Conservation (phyloP, 2,329 filamentous ascomycete species). For the Ophiostoma tasmaniense region DNA sequence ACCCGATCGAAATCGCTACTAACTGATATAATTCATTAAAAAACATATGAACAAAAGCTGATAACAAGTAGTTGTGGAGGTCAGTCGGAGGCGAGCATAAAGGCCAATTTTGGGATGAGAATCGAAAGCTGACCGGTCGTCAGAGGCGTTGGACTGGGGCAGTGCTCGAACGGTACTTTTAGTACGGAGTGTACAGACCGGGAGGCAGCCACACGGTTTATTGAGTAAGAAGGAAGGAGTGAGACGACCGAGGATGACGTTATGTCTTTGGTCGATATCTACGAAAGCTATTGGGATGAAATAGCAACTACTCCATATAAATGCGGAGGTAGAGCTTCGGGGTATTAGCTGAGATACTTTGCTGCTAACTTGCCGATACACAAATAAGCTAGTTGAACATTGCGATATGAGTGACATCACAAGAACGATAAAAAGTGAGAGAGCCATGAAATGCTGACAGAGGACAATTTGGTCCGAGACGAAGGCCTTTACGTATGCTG, state of each 20-base stretch:
- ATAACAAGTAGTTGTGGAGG: not conserved
- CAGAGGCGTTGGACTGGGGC: not conserved
- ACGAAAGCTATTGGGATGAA: not conserved
- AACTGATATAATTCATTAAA: too few relatives aligned
- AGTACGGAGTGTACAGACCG: too few relatives aligned
- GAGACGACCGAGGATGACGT: not conserved
- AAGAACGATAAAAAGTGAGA: not conserved
- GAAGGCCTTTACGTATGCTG: not conserved
- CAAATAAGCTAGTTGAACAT: not conserved
- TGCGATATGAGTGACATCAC: not conserved
- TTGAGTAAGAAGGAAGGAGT: not conserved
- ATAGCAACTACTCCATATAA: not conserved
- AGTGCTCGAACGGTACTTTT: not conserved
- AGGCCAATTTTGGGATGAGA: not conserved
- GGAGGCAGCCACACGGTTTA: not conserved
- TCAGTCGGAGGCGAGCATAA: not conserved
- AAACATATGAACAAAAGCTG: too few relatives aligned
- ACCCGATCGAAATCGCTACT: too few relatives aligned
- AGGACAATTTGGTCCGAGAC: not conserved
- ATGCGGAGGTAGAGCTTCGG: not conserved
- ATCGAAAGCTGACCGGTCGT: too few relatives aligned
- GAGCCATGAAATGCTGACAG: not conserved
- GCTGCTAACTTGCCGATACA: not conserved
- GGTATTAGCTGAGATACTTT: too few relatives aligned
- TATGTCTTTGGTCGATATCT: not conserved